Base-by-base conservation (phyloP, 345 rosid genomes). In the Abelmoschus esculentus region DNA sequence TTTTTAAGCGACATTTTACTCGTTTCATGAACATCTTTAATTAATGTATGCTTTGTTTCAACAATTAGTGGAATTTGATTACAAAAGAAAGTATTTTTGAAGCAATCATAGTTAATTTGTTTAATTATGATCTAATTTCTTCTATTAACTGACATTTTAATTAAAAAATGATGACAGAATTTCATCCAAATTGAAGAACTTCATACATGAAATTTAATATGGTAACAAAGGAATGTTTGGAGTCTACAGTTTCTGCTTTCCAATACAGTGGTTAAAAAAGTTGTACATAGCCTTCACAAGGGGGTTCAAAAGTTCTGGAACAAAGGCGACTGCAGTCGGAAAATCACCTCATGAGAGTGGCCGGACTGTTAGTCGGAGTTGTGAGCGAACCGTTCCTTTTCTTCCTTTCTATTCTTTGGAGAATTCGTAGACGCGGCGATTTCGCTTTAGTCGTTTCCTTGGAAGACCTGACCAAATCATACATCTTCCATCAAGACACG, bases 391-490 rank as follows among this genome's bases (percentile, higher is more conserved):
- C 32, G 2, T 69, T n/a, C 69, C 61, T 40, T 36, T 69, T 80
- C 60, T 79, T 73, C 59, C 72, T 68, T 26, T 80, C 81, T 70
- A 34, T 80, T 73, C 91, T 81, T 42, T 67, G 80, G 5, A 79
- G 76, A 61, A 84, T 85, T 5, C 82, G 75, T 49, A 89, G 75
- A 62, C 73, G 77, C 0, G 91, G 91, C 15, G 96, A 84, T 74
- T 79, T 88, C 3, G 96, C 81, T 58, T 79, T 91, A 3, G 91
- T 90, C 4, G 76, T 50, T 73, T 78, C 91, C 75, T 82, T 91
- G 74, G 75, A 61, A 36, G 92, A 95, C 80, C 96, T 93, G 73
- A 29, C 50, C 34, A 38, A 29, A 49, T 49, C 54, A 10, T 42
- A 15, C 18, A 49, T 1, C 17, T 0, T 47, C 54, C 17, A 4